Percentiles rank a stretch among this genome's conserved stretches.
phyloP scores from a whole-genome alignment of 257 asterid species.

The Jacaranda copaia region DNA sequence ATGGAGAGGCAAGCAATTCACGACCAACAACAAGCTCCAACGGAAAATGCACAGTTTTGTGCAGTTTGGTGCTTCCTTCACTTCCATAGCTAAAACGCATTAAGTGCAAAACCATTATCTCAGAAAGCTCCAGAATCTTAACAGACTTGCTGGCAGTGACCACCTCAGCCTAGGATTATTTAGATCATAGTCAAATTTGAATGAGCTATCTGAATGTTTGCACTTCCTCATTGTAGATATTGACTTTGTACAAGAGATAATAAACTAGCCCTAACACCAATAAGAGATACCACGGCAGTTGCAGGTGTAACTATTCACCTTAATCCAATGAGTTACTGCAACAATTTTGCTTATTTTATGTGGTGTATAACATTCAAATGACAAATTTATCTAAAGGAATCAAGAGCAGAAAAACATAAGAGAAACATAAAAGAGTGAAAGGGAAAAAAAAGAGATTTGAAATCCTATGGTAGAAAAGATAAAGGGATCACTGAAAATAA shows the following conservation, averaged over 20 bases:
- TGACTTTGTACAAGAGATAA: conserved; percentile 5
- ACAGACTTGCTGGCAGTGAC: conserved; percentile 82
- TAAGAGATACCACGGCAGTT: conserved; percentile 26
- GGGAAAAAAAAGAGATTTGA: conserved; percentile 1
- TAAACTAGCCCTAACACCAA: conserved; percentile 25
- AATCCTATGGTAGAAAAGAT: background rate
- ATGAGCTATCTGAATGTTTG: conserved; percentile 27
- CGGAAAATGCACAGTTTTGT: conserved; percentile 75
- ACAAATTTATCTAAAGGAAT: conserved; percentile 9
- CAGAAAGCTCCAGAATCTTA: conserved; percentile 72
- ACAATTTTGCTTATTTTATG: conserved; percentile 10
- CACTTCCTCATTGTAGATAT: conserved; percentile 11
- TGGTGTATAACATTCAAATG: background rate
- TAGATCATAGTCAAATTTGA: conserved; percentile 28
- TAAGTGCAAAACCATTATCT: conserved; percentile 78
- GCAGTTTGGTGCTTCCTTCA: conserved; percentile 78
- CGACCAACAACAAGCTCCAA: conserved; percentile 74
- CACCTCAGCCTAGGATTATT: conserved; percentile 68
- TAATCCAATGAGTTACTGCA: background rate
- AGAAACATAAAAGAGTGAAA: conserved; percentile 10
- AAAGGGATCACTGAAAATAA: background rate
- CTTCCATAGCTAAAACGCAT: conserved; percentile 90
- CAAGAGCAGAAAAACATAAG: background rate
- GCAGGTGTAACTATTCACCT: conserved; percentile 30
- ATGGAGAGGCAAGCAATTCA: conserved; percentile 70